phyloP scores from a whole-genome alignment of 805 yeast species.

The Saccharomycopsis capsularis region DNA sequence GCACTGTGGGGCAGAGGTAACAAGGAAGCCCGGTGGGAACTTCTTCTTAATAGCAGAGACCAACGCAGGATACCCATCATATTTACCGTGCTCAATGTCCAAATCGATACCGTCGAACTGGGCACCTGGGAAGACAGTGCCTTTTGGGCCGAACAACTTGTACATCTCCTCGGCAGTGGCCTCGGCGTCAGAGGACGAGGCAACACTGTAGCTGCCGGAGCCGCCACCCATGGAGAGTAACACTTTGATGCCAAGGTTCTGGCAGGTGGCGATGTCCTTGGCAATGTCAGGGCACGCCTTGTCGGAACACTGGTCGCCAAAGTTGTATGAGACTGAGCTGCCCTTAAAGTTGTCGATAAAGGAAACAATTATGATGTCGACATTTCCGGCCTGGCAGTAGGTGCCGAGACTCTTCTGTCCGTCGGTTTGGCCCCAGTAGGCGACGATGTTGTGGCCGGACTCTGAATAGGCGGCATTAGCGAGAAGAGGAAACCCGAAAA shows the following conservation, averaged over 20 bases:
- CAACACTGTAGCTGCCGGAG: conserved; percentile 47
- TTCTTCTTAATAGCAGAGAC: conserved; percentile 33
- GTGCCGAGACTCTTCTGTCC: conserved; percentile 35
- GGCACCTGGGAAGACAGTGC: conserved; percentile 44
- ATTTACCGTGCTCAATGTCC: conserved; percentile 65
- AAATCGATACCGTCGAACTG: conserved; percentile 88
- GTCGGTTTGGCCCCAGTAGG: conserved; percentile 67
- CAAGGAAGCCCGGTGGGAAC: conserved; percentile 46
- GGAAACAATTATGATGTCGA: conserved; percentile 34
- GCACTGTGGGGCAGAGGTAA: conserved; percentile 93
- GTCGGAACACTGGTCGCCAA: conserved; percentile 32
- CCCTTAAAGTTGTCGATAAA: conserved; percentile 36
- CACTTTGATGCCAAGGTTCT: conserved; percentile 68
- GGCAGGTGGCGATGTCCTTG: conserved; percentile 68
- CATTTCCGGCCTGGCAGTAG: conserved; percentile 48
- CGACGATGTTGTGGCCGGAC: conserved; percentile 40
- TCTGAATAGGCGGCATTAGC: conserved; percentile 5
- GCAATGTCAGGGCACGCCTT: conserved; percentile 36
- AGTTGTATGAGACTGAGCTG: conserved; percentile 28
- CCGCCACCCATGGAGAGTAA: conserved; percentile 63
- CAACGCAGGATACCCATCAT: conserved; percentile 58
- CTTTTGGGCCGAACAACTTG: conserved; percentile 13
- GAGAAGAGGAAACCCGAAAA: too few relatives aligned
- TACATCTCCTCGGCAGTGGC: conserved; percentile 8
- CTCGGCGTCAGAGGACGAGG: conserved; percentile 9